phyloP scores from a whole-genome alignment of 768 basidiomycete species.

The Russula compacta region DNA sequence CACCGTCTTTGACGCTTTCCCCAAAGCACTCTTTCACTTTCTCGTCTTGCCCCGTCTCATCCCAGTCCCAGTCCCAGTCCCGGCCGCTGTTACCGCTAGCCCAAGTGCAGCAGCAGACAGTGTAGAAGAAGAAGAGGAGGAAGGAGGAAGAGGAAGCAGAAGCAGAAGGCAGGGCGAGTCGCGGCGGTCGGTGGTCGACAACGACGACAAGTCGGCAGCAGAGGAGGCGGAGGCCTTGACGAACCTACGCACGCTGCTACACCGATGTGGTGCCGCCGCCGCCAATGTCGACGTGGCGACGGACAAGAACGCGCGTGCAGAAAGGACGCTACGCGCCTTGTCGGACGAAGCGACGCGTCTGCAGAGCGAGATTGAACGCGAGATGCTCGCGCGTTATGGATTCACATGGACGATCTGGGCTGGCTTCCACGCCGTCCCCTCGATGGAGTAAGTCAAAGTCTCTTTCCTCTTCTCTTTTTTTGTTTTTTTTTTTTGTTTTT shows the following conservation, averaged over 20 bases:
- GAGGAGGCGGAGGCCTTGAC: background rate
- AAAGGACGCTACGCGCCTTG: constrained; percentile 39
- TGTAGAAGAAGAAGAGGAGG: background rate
- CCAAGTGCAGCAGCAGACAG: background rate
- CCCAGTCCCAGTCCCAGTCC: constrained; percentile 15
- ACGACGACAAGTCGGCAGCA: constrained; percentile 14
- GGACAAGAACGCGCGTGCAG: constrained; percentile 25
- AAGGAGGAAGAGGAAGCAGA: too few species aligned
- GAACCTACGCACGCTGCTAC: constrained; percentile 6
- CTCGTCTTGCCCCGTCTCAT: constrained; percentile 63
- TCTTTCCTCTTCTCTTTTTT: background rate
- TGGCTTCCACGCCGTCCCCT: constrained; percentile 81
- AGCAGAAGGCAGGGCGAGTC: too few species aligned
- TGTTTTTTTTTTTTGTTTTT: background rate
- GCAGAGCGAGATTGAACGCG: constrained; percentile 56
- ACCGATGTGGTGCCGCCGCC: constrained; percentile 36
- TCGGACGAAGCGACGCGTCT: constrained; percentile 46
- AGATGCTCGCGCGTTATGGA: constrained; percentile 69
- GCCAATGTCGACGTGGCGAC: constrained; percentile 35
- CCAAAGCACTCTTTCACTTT: constrained; percentile 84
- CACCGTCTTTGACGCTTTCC: constrained; percentile 67
- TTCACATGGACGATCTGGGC: constrained; percentile 70
- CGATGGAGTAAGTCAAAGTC: constrained; percentile 59
- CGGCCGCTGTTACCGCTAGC: constrained; percentile 15
- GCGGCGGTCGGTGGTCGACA: too few species aligned